Percentiles rank a stretch among this genome's conserved stretches.
phyloP scores from a whole-genome alignment of 2,329 filamentous ascomycete species.

The Penicillium paneum region DNA sequence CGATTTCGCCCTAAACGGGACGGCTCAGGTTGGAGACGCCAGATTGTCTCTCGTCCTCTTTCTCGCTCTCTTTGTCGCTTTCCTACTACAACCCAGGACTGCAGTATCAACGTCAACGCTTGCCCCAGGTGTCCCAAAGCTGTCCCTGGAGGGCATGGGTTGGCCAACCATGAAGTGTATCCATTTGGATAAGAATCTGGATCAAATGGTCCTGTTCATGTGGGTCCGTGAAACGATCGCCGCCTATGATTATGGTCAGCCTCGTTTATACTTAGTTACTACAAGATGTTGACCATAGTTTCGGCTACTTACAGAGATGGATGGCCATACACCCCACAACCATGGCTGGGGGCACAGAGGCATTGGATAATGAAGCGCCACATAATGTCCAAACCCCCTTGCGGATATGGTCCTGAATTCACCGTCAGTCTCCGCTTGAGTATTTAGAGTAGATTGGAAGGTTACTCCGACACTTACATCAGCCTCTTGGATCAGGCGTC shows the following conservation, averaged over 20 bases:
- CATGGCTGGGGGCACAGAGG: constrained; percentile 23
- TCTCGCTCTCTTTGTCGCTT: not conserved
- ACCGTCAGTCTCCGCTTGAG: not conserved
- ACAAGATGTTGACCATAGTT: not conserved
- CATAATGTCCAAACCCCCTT: constrained; percentile 26
- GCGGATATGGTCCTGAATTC: constrained; percentile 18
- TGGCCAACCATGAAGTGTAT: constrained; percentile 20
- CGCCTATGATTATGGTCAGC: constrained; percentile 17
- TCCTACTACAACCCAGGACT: not conserved
- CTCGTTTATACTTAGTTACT: not conserved
- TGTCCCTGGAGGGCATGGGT: constrained; percentile 20
- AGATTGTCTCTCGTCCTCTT: no score
- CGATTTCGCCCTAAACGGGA: no score
- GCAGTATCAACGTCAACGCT: not conserved
- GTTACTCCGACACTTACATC: constrained; percentile 16
- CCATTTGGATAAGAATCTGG: constrained; percentile 20
- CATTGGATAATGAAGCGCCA: constrained; percentile 24
- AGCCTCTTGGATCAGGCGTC: constrained; percentile 12
- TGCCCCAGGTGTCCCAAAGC: constrained; percentile 20
- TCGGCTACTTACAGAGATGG: constrained; percentile 17
- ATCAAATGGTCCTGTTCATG: constrained; percentile 22
- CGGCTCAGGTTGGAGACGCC: no score
- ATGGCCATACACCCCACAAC: constrained; percentile 25
- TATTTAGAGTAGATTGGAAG: not conserved
- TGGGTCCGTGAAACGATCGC: constrained; percentile 24